These are phyloP conservation scores for Ophiostoma australiae DNA, from an alignment of 2,329 filamentous ascomycete genomes.

Conservation along the genomic window DNA sequence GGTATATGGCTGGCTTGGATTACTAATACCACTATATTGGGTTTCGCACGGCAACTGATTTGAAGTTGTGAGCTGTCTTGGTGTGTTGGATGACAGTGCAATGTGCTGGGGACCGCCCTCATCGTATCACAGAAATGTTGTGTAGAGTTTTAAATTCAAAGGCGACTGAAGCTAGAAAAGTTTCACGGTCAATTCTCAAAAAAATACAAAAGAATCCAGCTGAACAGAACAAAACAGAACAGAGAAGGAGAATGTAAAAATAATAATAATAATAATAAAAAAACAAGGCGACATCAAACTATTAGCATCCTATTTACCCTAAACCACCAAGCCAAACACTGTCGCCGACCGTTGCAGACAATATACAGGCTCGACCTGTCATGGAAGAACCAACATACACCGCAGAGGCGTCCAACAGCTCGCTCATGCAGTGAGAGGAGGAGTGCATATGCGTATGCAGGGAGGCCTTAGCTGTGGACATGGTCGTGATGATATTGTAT, in stretches of 20 bases:
- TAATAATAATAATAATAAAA: background rate
- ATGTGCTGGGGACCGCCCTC: background rate
- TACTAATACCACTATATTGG: background rate
- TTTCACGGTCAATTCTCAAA: background rate
- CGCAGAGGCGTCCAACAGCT: background rate
- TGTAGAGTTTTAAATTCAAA: background rate
- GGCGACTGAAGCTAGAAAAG: background rate
- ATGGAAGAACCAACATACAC: background rate
- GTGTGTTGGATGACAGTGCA: background rate
- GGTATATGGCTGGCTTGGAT: background rate
- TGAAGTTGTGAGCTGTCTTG: background rate
- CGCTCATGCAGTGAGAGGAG: background rate
- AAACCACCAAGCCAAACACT: background rate
- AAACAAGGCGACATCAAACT: background rate
- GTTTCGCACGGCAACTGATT: background rate
- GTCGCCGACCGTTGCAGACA: background rate
- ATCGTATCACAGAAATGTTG: background rate
- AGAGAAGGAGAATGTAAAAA: background rate
- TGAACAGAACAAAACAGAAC: background rate
- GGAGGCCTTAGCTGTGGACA: background rate
- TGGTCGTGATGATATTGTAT: background rate
- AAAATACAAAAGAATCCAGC: too few species aligned
- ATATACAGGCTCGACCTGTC: background rate
- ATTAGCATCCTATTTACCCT: background rate
- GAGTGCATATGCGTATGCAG: conserved; percentile 1